phyloP scores from a whole-genome alignment of 805 yeast genomes.

The Yamadazyma ubonensis region DNA sequence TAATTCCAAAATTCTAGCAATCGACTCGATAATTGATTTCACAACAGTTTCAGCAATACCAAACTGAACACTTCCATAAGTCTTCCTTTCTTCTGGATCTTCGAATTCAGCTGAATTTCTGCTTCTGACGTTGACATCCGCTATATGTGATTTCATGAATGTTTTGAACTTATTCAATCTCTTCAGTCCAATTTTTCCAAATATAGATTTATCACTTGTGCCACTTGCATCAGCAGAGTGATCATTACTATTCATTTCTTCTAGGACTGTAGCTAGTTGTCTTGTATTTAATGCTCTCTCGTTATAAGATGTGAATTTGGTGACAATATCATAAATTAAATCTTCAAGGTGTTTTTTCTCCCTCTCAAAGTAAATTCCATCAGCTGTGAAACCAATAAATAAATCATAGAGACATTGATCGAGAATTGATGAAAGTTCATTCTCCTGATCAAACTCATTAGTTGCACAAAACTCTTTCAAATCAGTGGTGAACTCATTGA shows the following conservation, averaged over 20 bases:
- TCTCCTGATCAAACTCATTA: constrained; percentile 47
- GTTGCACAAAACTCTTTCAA: constrained; percentile 58
- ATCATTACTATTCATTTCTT: constrained; percentile 32
- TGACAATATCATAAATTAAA: constrained; percentile 44
- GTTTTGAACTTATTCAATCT: constrained; percentile 53
- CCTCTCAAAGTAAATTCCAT: constrained; percentile 63
- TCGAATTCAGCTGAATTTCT: constrained; percentile 13
- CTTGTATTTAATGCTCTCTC: constrained; percentile 37
- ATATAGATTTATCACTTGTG: constrained; percentile 21
- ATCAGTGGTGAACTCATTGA: constrained; percentile 60
- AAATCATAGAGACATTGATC: constrained; percentile 75
- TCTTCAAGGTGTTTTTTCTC: constrained; percentile 71
- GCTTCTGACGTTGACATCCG: constrained; percentile 28
- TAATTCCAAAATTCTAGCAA: constrained; percentile 74
- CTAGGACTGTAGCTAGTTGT: constrained; percentile 32
- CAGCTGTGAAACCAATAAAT: constrained; percentile 66
- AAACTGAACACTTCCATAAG: constrained; percentile 34
- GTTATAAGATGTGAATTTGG: constrained; percentile 41
- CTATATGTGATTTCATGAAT: constrained; percentile 51
- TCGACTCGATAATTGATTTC: constrained; percentile 70
- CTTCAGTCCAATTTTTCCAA: constrained; percentile 38
- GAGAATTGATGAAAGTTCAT: constrained; percentile 47
- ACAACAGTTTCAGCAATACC: constrained; percentile 59
- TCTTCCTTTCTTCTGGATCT: constrained; percentile 20
- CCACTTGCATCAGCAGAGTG: constrained; percentile 12